Evolutionary conservation across 768 basidiomycete genomes (phyloP).

Genomic region (Neoboletus brunneissimus): DNA sequence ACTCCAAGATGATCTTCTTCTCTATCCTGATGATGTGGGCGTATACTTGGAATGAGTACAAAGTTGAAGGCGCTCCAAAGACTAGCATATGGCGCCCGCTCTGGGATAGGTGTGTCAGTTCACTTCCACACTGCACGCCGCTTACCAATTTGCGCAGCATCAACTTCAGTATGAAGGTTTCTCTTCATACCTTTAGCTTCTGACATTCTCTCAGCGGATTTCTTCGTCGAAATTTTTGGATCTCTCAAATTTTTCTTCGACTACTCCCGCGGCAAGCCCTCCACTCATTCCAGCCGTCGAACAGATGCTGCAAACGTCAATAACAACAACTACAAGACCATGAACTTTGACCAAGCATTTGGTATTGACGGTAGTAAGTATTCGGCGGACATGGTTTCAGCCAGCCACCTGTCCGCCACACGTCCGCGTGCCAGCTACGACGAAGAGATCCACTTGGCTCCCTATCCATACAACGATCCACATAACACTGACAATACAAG

Average conservation of each 20-base stretch:
- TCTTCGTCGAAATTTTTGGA: conserved; percentile 57
- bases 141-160: conserved; percentile 33
- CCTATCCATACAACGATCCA: conserved; percentile 29
- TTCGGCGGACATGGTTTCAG: conserved; percentile 4
- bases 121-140: background rate
- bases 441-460: conserved; percentile 40
- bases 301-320: conserved; percentile 18
- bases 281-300: conserved; percentile 19
- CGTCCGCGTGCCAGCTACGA: conserved; percentile 35
- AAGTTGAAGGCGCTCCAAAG: conserved; percentile 36
- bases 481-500: conserved; percentile 6
- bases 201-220: conserved; percentile 50
- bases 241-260: conserved; percentile 63
- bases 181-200: background rate
- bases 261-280: conserved; percentile 33
- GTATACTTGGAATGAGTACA: conserved; percentile 71
- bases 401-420: conserved; percentile 6
- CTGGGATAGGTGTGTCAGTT: conserved; percentile 50
- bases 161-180: conserved; percentile 40
- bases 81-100: conserved; percentile 69
- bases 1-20: conserved; percentile 77
- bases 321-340: conserved; percentile 25
- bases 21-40: conserved; percentile 80
- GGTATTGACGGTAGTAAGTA: conserved; percentile 29
- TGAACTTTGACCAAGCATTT: conserved; percentile 41